Conservation (phyloP, 1,284 basidiomycete genomes). For the Rhodotorula sp. region DNA sequence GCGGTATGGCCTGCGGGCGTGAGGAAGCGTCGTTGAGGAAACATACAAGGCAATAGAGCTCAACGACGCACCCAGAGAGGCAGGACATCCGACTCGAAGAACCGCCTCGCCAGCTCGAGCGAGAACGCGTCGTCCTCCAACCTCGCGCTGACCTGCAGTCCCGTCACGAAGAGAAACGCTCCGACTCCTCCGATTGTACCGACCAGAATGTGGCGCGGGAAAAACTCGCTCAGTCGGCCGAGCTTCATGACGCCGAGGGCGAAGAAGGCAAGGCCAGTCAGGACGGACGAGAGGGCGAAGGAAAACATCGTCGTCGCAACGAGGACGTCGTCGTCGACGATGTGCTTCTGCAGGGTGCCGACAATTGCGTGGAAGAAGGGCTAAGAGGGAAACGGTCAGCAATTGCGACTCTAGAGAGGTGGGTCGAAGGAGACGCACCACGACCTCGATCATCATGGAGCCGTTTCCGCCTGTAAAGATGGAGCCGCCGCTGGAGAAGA, state of each 20-base stretch:
- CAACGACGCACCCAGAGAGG: slow-evolving; percentile 40
- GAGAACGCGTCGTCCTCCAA: slow-evolving; percentile 77
- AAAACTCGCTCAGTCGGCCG: slow-evolving; percentile 88
- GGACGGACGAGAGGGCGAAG: slow-evolving; percentile 82
- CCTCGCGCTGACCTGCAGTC: slow-evolving; percentile 77
- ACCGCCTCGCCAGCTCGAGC: slow-evolving; percentile 60
- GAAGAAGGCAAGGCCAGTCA: slow-evolving; percentile 88
- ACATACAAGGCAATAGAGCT: slow-evolving; percentile 45
- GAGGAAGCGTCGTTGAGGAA: slow-evolving; percentile 58
- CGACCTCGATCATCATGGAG: slow-evolving; percentile 98
- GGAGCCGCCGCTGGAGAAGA: slow-evolving; percentile 82
- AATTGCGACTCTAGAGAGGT: not conserved
- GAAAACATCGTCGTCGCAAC: slow-evolving; percentile 88
- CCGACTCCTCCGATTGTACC: slow-evolving; percentile 97
- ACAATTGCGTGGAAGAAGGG: slow-evolving; percentile 95
- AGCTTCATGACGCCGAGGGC: slow-evolving; percentile 78
- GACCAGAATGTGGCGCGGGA: slow-evolving; percentile 91
- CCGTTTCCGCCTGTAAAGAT: slow-evolving; percentile 76
- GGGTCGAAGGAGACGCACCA: slow-evolving; percentile 58
- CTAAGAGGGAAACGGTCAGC: slow-evolving; percentile 49
- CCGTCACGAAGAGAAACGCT: slow-evolving; percentile 83
- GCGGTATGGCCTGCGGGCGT: slow-evolving; percentile 64
- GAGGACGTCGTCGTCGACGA: slow-evolving; percentile 61
- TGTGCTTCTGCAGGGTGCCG: slow-evolving; percentile 65
- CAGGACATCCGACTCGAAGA: slow-evolving; percentile 44